These are phyloP conservation scores for Gossypium lobatum DNA, from an alignment of 441 rosid genomes.

Conservation along the genomic window DNA sequence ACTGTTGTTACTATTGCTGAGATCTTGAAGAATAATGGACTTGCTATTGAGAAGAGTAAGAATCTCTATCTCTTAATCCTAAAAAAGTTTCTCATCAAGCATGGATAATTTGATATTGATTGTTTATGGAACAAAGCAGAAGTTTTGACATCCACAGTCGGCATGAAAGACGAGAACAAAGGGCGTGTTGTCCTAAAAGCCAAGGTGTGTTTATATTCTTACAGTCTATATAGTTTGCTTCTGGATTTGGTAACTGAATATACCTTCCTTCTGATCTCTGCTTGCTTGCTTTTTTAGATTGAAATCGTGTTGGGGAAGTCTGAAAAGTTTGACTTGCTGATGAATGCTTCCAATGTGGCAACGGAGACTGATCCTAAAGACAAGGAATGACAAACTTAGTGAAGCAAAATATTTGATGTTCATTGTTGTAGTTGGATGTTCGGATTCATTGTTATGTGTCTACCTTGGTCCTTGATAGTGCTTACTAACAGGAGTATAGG, in stretches of 20 bases:
- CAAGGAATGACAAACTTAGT: slow-evolving; percentile 21
- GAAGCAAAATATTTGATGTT: slow-evolving; percentile 6
- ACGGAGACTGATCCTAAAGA: slow-evolving; percentile 34
- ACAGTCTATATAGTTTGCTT: background rate
- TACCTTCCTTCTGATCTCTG: background rate
- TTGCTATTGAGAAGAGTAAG: slow-evolving; percentile 90
- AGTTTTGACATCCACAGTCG: slow-evolving; percentile 77
- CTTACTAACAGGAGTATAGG: slow-evolving; percentile 3
- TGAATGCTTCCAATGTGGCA: slow-evolving; percentile 32
- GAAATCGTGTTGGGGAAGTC: slow-evolving; percentile 75
- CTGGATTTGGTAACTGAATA: background rate
- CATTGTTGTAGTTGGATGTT: slow-evolving; percentile 22
- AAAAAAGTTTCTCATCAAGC: background rate
- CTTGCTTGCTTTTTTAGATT: slow-evolving; percentile 27
- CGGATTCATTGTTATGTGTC: slow-evolving; percentile 10
- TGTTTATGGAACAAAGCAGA: slow-evolving; percentile 34
- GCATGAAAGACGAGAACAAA: slow-evolving; percentile 78
- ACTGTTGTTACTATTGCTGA: slow-evolving; percentile 62
- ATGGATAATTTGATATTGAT: background rate
- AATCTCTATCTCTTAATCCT: background rate
- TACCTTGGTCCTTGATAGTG: background rate
- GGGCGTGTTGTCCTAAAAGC: slow-evolving; percentile 81
- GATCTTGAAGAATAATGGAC: slow-evolving; percentile 84
- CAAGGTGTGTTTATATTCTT: slow-evolving; percentile 40
- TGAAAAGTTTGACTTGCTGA: slow-evolving; percentile 60